Conservation (phyloP, 805 yeast genomes). For the Hyphopichia homilentoma region DNA sequence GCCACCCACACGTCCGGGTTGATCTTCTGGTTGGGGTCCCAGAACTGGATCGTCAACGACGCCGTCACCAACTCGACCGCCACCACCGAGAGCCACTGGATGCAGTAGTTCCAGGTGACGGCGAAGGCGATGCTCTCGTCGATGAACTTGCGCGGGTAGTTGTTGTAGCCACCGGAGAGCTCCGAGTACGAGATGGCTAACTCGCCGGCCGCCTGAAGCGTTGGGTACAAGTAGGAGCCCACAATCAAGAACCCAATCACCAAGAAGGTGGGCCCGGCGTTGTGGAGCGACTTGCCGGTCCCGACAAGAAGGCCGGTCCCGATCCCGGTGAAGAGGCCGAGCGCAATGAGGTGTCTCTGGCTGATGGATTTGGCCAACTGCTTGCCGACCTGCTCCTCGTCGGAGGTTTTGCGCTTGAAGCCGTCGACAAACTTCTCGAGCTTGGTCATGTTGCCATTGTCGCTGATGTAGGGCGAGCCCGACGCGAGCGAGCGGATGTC, state of each 20-base stretch:
- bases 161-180: conserved; percentile 61
- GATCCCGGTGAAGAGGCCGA: conserved; percentile 36
- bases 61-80: conserved; percentile 66
- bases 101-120: conserved; percentile 58
- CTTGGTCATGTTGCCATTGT: conserved; percentile 5
- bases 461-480: conserved; percentile 1
- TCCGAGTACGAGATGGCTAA: conserved; percentile 57
- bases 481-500: background rate
- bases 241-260: conserved; percentile 31
- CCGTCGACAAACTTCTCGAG: conserved; percentile 29
- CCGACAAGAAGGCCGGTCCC: conserved; percentile 45
- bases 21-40: conserved; percentile 35
- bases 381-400: conserved; percentile 16
- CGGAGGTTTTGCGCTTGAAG: conserved; percentile 15
- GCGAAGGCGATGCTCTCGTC: conserved; percentile 60
- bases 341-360: conserved; percentile 36
- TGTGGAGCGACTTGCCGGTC: conserved; percentile 30
- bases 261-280: conserved; percentile 36
- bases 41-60: conserved; percentile 55
- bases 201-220: conserved; percentile 42
- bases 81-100: conserved; percentile 61
- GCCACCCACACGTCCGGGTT: conserved; percentile 57
- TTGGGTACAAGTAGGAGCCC: conserved; percentile 33
- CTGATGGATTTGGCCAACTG: conserved; percentile 28
- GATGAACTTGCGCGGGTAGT: conserved; percentile 50